phyloP scores from a whole-genome alignment of 148 eudicot species.

The Linanthus parryae region DNA sequence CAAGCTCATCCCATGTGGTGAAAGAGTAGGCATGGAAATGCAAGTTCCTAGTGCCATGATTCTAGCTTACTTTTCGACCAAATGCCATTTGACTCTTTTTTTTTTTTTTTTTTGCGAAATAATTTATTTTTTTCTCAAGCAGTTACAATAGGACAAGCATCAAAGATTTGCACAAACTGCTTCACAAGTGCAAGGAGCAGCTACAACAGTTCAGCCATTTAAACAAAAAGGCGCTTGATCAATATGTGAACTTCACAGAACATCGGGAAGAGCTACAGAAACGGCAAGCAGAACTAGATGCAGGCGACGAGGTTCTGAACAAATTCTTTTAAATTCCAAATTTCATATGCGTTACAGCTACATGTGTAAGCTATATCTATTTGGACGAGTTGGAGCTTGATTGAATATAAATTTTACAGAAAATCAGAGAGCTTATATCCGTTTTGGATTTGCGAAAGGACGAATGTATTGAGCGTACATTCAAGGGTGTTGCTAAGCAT shows the following conservation, averaged over 20 bases:
- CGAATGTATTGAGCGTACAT: conserved; percentile 97
- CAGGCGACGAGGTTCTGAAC: conserved; percentile 99
- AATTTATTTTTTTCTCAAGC: conserved; percentile 5
- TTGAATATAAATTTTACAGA: too few relatives aligned
- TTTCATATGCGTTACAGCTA: too few relatives aligned
- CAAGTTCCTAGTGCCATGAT: too few relatives aligned
- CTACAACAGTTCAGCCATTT: conserved; percentile 97
- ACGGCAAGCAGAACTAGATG: conserved; percentile 94
- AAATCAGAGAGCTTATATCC: conserved; percentile 80
- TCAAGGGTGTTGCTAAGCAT: conserved; percentile 98
- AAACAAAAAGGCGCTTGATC: conserved; percentile 98
- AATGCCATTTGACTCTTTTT: too few relatives aligned
- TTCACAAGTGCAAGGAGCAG: conserved; percentile 90
- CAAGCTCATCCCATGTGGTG: too few relatives aligned
- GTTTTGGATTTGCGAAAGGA: conserved; percentile 93
- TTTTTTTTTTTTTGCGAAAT: too few relatives aligned
- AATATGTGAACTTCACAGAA: conserved; percentile 94
- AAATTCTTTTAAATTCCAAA: too few relatives aligned
- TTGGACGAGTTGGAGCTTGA: too few relatives aligned
- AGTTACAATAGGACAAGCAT: conserved; percentile 68
- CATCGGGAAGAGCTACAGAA: conserved; percentile 96
- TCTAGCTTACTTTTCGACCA: too few relatives aligned
- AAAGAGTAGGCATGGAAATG: too few relatives aligned
- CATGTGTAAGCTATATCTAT: too few relatives aligned
- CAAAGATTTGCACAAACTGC: conserved; percentile 86